Evolutionary conservation across 805 yeast species (phyloP).

Genomic region (Saccharomycopsis oosterbeekiorum): DNA sequence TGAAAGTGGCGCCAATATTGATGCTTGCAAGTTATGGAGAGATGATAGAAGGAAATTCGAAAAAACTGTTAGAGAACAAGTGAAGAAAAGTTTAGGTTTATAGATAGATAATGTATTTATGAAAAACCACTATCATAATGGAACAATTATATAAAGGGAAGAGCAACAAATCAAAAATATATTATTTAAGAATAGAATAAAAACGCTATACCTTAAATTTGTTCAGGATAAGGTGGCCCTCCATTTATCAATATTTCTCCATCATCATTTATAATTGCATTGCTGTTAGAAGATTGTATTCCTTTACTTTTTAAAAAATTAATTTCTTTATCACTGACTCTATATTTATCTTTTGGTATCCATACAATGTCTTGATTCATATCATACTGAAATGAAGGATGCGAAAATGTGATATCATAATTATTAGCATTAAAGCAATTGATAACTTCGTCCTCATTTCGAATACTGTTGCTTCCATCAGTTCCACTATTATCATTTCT

Average conservation of each 20-base stretch:
- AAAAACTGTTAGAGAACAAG: constrained; percentile 54
- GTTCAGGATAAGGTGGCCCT: neutral
- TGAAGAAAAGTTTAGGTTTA: constrained; percentile 62
- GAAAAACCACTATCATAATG: too few relatives aligned
- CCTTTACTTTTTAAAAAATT: constrained; percentile 20
- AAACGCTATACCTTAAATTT: neutral
- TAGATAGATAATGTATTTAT: constrained; percentile 21
- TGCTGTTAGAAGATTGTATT: constrained; percentile 20
- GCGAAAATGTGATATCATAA: constrained; percentile 18
- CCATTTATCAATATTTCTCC: constrained; percentile 22
- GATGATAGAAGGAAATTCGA: constrained; percentile 66
- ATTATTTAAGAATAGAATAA: too few relatives aligned
- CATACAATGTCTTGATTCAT: constrained; percentile 26
- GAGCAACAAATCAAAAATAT: too few relatives aligned
- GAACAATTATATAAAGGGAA: too few relatives aligned
- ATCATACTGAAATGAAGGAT: constrained; percentile 17
- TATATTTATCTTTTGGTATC: constrained; percentile 34
- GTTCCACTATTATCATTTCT: constrained; percentile 16
- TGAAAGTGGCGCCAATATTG: constrained; percentile 89
- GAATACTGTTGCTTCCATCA: neutral
- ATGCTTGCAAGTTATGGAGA: constrained; percentile 80
- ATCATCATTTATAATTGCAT: constrained; percentile 18
- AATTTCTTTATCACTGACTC: constrained; percentile 25
- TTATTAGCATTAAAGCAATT: constrained; percentile 9
- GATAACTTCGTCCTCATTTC: neutral